Percentiles rank a stretch among this genome's conserved stretches.
Evolutionary conservation across 208 protist species (phyloP).

Genomic region (Trypanosoma congolense): DNA sequence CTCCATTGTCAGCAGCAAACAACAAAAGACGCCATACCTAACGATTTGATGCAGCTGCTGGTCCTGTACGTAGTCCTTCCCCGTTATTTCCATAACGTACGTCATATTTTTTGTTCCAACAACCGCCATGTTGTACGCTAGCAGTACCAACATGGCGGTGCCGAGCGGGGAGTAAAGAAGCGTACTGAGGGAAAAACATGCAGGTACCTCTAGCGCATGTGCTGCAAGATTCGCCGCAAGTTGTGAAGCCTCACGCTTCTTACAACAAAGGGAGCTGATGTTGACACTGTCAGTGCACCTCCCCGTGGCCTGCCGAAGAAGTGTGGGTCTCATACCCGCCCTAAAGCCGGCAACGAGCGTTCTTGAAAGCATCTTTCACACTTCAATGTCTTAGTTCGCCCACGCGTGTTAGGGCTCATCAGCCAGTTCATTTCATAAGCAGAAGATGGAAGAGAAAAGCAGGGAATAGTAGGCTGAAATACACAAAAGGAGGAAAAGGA

Average conservation of each 20-base stretch:
- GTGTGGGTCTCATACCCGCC: neutral
- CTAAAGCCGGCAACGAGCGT: neutral
- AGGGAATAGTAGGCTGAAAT: too few relatives aligned
- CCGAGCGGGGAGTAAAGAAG: constrained; percentile 77
- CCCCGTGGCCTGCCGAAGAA: neutral
- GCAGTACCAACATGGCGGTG: constrained; percentile 61
- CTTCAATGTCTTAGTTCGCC: constrained; percentile 1
- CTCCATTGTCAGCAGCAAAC: constrained; percentile 80
- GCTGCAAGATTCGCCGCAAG: constrained; percentile 50
- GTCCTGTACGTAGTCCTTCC: constrained; percentile 89
- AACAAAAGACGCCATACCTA: constrained; percentile 78
- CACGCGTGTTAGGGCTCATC: neutral
- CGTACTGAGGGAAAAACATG: constrained; percentile 57
- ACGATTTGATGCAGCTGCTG: constrained; percentile 80
- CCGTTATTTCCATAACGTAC: constrained; percentile 84
- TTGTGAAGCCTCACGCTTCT: constrained; percentile 7
- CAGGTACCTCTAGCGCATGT: constrained; percentile 49
- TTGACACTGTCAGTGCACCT: neutral
- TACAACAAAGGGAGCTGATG: neutral
- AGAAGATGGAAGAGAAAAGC: too few relatives aligned
- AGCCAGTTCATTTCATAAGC: too few relatives aligned
- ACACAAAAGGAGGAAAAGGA: too few relatives aligned
- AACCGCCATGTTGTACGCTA: constrained; percentile 86
- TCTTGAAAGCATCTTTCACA: constrained; percentile 13
- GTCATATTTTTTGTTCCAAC: constrained; percentile 76